Evolutionary conservation across 768 basidiomycete species (phyloP).

Genomic region (Mycena floridula): DNA sequence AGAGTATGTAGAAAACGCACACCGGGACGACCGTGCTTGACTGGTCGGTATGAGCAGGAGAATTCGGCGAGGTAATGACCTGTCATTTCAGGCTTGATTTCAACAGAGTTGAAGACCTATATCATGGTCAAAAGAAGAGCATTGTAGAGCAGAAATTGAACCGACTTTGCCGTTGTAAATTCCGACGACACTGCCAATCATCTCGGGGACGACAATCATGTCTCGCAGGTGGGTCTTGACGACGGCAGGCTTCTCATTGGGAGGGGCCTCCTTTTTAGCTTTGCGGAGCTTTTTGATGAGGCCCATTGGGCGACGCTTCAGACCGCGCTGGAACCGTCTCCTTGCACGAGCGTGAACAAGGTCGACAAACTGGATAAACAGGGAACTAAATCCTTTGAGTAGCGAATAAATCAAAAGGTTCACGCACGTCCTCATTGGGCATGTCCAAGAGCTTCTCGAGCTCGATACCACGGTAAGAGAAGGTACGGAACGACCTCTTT

Average conservation of each 20-base stretch:
- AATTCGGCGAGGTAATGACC: constrained; percentile 99
- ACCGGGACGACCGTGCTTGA: constrained; percentile 99
- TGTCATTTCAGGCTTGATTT: constrained; percentile 99
- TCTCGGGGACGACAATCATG: constrained; percentile 99
- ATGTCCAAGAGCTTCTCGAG: constrained; percentile 97
- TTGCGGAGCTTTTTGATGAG: constrained; percentile 99
- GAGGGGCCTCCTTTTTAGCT: constrained; percentile 98
- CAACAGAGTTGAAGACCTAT: constrained; percentile 90
- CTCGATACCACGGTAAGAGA: constrained; percentile 97
- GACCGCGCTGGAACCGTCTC: constrained; percentile 96
- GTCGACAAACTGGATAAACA: constrained; percentile 30
- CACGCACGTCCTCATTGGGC: constrained; percentile 88
- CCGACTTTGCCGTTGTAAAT: constrained; percentile 96
- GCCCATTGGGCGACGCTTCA: constrained; percentile 97
- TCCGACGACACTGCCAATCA: constrained; percentile 97
- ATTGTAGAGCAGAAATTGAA: constrained; percentile 3
- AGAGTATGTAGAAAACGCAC: constrained; percentile 43
- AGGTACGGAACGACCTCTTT: constrained; percentile 97
- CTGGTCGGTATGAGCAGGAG: constrained; percentile 95
- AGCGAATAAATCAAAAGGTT: background rate
- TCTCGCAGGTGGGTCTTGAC: constrained; percentile 99
- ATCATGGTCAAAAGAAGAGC: background rate
- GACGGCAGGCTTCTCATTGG: constrained; percentile 97
- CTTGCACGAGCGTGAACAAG: constrained; percentile 98
- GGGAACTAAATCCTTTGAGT: background rate